A percentile compares a stretch with the other conserved stretches of the same genome.
These are phyloP conservation scores for Alternaria sp. DNA, from an alignment of 2,329 filamentous ascomycete genomes.

Conservation along the genomic window DNA sequence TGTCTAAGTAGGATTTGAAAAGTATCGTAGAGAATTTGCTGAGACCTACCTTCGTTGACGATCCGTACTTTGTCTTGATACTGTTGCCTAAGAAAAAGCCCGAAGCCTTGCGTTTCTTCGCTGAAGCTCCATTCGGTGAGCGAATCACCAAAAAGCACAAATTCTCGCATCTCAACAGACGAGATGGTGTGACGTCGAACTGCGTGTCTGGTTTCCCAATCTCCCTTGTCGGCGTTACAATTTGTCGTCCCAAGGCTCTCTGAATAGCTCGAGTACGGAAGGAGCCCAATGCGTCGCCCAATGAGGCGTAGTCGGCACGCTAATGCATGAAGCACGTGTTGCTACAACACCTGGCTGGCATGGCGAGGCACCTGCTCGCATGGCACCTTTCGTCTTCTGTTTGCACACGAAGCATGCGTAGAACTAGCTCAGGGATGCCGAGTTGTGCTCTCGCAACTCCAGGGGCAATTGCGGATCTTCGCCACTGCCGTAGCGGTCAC, in stretches of 20 bases:
- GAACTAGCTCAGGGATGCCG: not conserved
- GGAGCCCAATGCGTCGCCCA: not conserved
- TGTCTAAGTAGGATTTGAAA: not conserved
- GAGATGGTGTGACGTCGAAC: not conserved
- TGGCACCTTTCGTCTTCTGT: not conserved
- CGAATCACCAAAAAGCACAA: conserved; percentile 49
- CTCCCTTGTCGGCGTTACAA: not conserved
- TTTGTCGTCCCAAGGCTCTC: not conserved
- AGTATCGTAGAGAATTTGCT: not conserved
- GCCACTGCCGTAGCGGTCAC: conserved; percentile 19
- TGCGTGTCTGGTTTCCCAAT: no score
- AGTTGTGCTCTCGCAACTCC: not conserved
- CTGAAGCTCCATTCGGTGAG: conserved; percentile 47
- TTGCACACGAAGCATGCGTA: not conserved
- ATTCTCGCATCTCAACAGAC: conserved; percentile 23
- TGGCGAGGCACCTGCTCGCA: not conserved
- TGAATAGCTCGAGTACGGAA: not conserved
- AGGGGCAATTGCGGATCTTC: not conserved
- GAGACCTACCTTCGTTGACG: conserved; percentile 41
- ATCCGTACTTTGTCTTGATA: conserved; percentile 41
- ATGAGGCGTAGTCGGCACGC: conserved; percentile 5
- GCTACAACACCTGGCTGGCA: not conserved
- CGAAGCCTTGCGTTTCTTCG: conserved; percentile 39
- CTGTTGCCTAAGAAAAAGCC: conserved; percentile 35
- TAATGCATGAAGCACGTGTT: conserved; percentile 15